A percentile compares a stretch with the other conserved stretches of the same genome.
Conservation (phyloP, 345 rosid species). For the Hibiscus mutabilis region DNA sequence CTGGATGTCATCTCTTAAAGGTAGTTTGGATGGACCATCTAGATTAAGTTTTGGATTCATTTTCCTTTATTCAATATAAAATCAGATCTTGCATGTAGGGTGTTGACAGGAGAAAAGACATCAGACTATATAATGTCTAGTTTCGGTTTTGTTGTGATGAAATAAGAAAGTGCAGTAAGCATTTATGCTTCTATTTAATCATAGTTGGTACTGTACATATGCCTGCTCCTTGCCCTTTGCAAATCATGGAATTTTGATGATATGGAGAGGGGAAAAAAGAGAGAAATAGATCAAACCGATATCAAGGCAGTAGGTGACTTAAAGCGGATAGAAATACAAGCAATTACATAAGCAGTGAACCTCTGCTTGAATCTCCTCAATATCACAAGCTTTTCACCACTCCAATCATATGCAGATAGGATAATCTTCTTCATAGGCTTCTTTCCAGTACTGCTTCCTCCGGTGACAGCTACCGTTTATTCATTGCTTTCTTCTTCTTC, state of each 20-base stretch:
- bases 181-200: neutral
- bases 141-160: neutral
- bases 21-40: neutral
- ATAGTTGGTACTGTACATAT: neutral
- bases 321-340: slow-evolving; percentile 28
- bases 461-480: slow-evolving; percentile 6
- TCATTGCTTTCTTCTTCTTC: slow-evolving; percentile 21
- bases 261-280: neutral
- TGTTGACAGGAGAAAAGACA: neutral
- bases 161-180: neutral
- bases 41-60: neutral
- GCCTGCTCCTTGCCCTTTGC: slow-evolving; percentile 13
- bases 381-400: slow-evolving; percentile 33
- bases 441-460: slow-evolving; percentile 12
- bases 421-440: slow-evolving; percentile 34
- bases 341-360: slow-evolving; percentile 26
- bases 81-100: neutral
- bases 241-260: slow-evolving; percentile 7
- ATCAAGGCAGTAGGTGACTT: slow-evolving; percentile 24
- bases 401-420: slow-evolving; percentile 30
- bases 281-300: slow-evolving; percentile 19
- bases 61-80: neutral
- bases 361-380: slow-evolving; percentile 41
- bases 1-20: neutral
- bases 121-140: neutral